Evolutionary conservation across 345 rosid genomes (phyloP).

Genomic region (Dipteronia dyeriana): DNA sequence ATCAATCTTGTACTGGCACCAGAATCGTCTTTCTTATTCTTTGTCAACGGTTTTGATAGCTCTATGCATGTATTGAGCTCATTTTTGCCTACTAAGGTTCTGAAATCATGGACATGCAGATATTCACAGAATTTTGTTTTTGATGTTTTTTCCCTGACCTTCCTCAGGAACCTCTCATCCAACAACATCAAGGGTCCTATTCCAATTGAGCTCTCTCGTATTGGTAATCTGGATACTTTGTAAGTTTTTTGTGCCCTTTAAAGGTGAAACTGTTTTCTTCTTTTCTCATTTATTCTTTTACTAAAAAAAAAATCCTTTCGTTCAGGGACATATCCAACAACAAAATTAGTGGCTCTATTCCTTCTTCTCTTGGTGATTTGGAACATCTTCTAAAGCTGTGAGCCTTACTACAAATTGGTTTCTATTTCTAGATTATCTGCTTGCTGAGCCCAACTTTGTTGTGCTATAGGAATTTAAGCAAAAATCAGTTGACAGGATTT

Average conservation of each 20-base stretch:
- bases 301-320: neutral
- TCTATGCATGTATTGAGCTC: neutral
- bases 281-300: conserved; percentile 13
- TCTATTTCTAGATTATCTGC: conserved; percentile 7
- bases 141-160: neutral
- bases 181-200: conserved; percentile 72
- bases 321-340: conserved; percentile 84
- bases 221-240: conserved; percentile 91
- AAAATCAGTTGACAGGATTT: conserved; percentile 64
- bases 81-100: neutral
- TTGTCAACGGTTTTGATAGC: neutral
- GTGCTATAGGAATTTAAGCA: conserved; percentile 73
- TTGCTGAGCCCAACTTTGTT: conserved; percentile 13
- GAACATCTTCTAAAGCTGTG: conserved; percentile 95
- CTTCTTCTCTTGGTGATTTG: conserved; percentile 90
- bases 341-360: conserved; percentile 78
- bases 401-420: conserved; percentile 30
- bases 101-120: neutral
- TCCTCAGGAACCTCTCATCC: conserved; percentile 75
- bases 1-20: neutral
- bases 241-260: conserved; percentile 39
- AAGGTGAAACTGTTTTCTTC: neutral
- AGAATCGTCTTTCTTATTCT: neutral
- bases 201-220: conserved; percentile 86
- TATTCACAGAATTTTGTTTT: neutral